These are phyloP conservation scores for Cytospora schulzeri DNA, from an alignment of 2,329 filamentous ascomycete species.

Conservation along the genomic window DNA sequence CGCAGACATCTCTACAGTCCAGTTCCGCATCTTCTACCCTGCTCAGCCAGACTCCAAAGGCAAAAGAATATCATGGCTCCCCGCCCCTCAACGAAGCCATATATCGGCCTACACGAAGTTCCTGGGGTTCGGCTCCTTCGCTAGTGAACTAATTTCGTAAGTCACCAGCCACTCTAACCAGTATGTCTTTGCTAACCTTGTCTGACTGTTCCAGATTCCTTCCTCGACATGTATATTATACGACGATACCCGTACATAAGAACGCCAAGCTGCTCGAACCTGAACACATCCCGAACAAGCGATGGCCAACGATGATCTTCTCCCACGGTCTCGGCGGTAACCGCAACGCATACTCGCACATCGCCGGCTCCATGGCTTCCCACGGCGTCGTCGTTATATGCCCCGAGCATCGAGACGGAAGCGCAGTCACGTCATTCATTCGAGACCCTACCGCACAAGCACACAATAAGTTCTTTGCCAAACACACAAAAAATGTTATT, in stretches of 20 bases:
- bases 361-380: constrained; percentile 76
- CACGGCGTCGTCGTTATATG: constrained; percentile 81
- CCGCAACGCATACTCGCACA: constrained; percentile 82
- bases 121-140: constrained; percentile 62
- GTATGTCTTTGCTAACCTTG: constrained; percentile 15
- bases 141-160: constrained; percentile 63
- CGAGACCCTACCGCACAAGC: constrained; percentile 59
- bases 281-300: constrained; percentile 44
- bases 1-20: constrained; percentile 67
- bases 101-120: constrained; percentile 77
- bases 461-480: constrained; percentile 41
- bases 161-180: constrained; percentile 33
- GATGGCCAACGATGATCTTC: constrained; percentile 84
- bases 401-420: constrained; percentile 82
- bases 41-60: constrained; percentile 55
- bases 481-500: constrained; percentile 40
- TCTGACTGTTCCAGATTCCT: constrained; percentile 52
- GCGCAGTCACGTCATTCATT: constrained; percentile 72
- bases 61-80: constrained; percentile 74
- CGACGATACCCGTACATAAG: constrained; percentile 71
- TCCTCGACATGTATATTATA: constrained; percentile 72
- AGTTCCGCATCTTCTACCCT: constrained; percentile 83
- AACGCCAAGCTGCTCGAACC: constrained; percentile 66
- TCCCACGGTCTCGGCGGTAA: constrained; percentile 83
- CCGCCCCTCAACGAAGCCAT: constrained; percentile 73